Base-by-base conservation (phyloP, 2,329 filamentous ascomycete genomes). In the Cryphonectria naterciae region DNA sequence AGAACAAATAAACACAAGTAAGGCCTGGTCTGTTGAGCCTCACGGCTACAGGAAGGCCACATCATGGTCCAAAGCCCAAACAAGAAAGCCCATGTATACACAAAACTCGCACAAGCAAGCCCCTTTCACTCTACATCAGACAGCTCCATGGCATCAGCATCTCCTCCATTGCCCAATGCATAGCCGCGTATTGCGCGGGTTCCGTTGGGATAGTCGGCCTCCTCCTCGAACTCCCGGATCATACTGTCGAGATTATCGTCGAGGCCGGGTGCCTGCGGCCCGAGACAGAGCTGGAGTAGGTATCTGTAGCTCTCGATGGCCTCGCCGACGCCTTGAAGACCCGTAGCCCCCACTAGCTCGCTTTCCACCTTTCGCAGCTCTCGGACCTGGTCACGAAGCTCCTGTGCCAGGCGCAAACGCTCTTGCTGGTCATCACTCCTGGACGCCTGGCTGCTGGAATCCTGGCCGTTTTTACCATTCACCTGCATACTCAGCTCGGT, bases 271-370 rank as follows among this genome's bases (percentile, higher is more conserved):
- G 92, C 91, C 74, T 88, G 85, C 22, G 90, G 85, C 37, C 91
- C 90, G 39, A 94, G 83, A 71, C 92, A 93, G 72, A 87, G 87
- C 71, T 88, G 88, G 43, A 94, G 87, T 41, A 94, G 84, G 69
- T 87, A 87, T 73, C 91, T 86, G 79, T 95, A 95, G 78, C 91
- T 89, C 75, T 91, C 90, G 74, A 92, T 92, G 78, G 90, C 90
- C 79, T 93, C 91, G 49, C 91, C 89, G 52, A 91, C 89, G 58
- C 92, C 92, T 15, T 92, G 90, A 73, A 90, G 86, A 61, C 88
- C 88, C 62, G 93, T 83, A 17, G 91, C 91, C 66, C 89, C 86
- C 56, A 93, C 88, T 73, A 94, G 93, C 72, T 92, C 90, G 19
- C 81, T 79, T 75, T 94, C 91, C 4, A 91, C 85, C 58, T 85